These are phyloP conservation scores for Beta vulgaris DNA, from an alignment of 148 eudicot species.

Conservation along the genomic window DNA sequence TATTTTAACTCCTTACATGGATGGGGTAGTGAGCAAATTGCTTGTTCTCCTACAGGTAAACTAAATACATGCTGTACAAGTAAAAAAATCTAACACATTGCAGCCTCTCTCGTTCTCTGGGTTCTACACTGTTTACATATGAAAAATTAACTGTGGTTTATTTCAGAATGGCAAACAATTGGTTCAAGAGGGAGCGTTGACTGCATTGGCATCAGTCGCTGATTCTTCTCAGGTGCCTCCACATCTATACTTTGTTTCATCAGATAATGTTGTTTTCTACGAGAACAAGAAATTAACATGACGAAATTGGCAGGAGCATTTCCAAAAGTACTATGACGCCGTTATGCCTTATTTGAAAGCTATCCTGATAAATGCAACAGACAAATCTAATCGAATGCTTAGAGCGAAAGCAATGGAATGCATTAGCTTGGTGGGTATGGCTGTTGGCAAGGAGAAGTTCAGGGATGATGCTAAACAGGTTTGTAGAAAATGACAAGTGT, in stretches of 20 bases:
- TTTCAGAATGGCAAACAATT: slow-evolving; percentile 87
- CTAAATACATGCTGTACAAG: slow-evolving; percentile 1
- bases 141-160: slow-evolving; percentile 9
- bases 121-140: neutral
- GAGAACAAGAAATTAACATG: neutral
- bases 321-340: slow-evolving; percentile 88
- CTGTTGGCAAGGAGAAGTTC: slow-evolving; percentile 99
- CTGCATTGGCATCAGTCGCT: slow-evolving; percentile 96
- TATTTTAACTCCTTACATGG: slow-evolving; percentile 83
- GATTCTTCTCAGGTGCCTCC: slow-evolving; percentile 81
- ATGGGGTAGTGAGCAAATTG: slow-evolving; percentile 80
- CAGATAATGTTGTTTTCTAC: neutral
- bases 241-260: neutral
- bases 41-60: slow-evolving; percentile 81
- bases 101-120: neutral
- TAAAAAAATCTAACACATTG: neutral
- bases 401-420: slow-evolving; percentile 99
- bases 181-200: slow-evolving; percentile 97
- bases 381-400: slow-evolving; percentile 88
- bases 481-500: neutral
- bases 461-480: slow-evolving; percentile 99
- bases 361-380: slow-evolving; percentile 80
- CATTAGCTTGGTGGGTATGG: slow-evolving; percentile 97
- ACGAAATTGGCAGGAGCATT: slow-evolving; percentile 61
- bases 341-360: slow-evolving; percentile 94